Conservation (phyloP, 2,329 filamentous ascomycete genomes). For the Paecilomyces fulvus region DNA sequence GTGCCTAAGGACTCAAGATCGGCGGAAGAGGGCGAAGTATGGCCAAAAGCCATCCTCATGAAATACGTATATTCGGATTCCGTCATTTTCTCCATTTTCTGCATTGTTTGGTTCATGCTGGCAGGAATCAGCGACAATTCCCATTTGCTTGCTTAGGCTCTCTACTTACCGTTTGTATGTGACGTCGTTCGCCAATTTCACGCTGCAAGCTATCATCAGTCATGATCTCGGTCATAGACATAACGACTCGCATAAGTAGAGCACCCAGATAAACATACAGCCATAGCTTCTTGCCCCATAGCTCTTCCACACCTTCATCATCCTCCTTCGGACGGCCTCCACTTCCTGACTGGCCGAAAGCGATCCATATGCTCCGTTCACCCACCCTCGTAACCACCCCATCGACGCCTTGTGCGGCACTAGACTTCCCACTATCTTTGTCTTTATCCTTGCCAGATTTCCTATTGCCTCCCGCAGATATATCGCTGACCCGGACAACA, state of each 20-base stretch:
- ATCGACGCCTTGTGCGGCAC: constrained; percentile 27
- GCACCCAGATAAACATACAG: constrained; percentile 41
- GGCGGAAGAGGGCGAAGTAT: constrained; percentile 44
- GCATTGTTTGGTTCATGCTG: constrained; percentile 59
- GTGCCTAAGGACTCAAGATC: constrained; percentile 39
- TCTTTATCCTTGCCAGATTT: constrained; percentile 24
- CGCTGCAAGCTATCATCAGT: constrained; percentile 31
- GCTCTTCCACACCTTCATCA: constrained; percentile 38
- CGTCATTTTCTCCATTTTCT: constrained; percentile 46
- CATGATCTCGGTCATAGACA: not conserved
- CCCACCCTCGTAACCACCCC: constrained; percentile 40
- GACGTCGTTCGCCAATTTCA: constrained; percentile 59
- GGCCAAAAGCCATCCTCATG: constrained; percentile 54
- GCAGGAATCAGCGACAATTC: constrained; percentile 1
- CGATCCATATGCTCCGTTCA: constrained; percentile 36
- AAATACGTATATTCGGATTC: constrained; percentile 50
- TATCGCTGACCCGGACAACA: constrained; percentile 37
- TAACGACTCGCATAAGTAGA: not conserved
- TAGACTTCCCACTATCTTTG: constrained; percentile 23
- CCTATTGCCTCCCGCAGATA: constrained; percentile 16
- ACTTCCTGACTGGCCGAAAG: constrained; percentile 32
- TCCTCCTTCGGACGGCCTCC: constrained; percentile 29
- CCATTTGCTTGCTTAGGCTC: not conserved
- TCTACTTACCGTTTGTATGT: constrained; percentile 52
- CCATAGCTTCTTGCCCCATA: constrained; percentile 53